Evolutionary conservation across 345 rosid species (phyloP).

Genomic region (Clarkia xantiana): DNA sequence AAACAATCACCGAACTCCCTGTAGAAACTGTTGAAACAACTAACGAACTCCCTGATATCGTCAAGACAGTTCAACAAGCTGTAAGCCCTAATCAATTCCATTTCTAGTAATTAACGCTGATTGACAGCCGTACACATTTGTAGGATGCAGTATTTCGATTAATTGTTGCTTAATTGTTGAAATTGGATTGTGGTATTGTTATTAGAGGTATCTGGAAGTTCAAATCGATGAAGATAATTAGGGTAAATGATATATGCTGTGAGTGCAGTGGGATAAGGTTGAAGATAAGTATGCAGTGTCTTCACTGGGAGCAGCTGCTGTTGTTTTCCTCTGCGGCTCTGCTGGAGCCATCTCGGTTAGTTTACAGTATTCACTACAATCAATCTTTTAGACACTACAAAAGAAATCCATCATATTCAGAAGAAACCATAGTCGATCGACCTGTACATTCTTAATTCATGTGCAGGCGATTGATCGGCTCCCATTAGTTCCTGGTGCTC

Average conservation of each 20-base stretch:
- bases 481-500: conserved; percentile 70
- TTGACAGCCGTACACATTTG: background rate
- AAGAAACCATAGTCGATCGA: background rate
- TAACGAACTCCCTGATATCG: conserved; percentile 54
- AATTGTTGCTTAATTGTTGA: background rate
- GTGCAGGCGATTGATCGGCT: conserved; percentile 84
- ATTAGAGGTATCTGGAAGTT: no score
- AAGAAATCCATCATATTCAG: no score
- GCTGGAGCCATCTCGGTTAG: conserved; percentile 65
- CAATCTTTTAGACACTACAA: no score
- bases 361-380: background rate
- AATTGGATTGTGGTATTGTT: no score
- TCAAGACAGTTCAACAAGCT: conserved; percentile 47
- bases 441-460: background rate
- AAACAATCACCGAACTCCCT: no score
- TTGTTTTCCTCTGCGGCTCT: conserved; percentile 51
- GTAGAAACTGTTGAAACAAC: conserved; percentile 28
- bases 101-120: background rate
- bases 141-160: background rate
- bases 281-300: conserved; percentile 84
- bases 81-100: conserved; percentile 24
- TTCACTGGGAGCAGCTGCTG: conserved; percentile 54
- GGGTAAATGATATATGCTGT: background rate
- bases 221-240: background rate
- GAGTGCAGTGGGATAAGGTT: conserved; percentile 71